phyloP scores from a whole-genome alignment of 352 stramenopile species.

The Globisporangium viniferum region DNA sequence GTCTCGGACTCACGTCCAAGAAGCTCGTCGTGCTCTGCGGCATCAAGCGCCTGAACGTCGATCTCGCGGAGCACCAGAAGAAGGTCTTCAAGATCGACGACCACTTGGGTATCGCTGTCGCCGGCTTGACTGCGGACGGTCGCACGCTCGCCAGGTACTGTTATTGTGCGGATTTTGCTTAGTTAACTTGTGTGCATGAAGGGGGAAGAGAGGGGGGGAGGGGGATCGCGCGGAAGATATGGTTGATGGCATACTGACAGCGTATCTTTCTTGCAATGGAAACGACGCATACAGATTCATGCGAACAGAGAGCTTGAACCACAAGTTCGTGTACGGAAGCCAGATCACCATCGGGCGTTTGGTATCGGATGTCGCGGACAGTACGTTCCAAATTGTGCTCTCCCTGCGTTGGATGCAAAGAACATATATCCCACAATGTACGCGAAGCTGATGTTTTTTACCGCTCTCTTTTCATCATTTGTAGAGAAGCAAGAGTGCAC shows the following conservation, averaged over 20 bases:
- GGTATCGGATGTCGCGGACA: constrained; percentile 97
- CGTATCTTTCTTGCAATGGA: neutral
- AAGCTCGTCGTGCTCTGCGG: constrained; percentile 93
- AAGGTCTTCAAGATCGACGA: constrained; percentile 99
- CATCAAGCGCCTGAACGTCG: constrained; percentile 82
- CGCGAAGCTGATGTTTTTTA: neutral
- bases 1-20: constrained; percentile 93
- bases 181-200: neutral
- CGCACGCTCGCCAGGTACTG: constrained; percentile 86
- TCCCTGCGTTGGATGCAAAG: neutral
- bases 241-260: constrained; percentile 5
- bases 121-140: constrained; percentile 96
- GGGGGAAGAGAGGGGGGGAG: neutral
- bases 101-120: constrained; percentile 97
- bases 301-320: constrained; percentile 98
- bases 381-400: constrained; percentile 14
- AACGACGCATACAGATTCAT: constrained; percentile 70
- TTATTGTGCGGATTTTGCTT: neutral
- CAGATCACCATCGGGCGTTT: constrained; percentile 92
- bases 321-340: constrained; percentile 99
- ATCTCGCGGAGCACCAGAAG: constrained; percentile 96
- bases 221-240: neutral
- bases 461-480: neutral
- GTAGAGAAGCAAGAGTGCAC: constrained; percentile 97
- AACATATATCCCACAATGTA: neutral